phyloP scores from a whole-genome alignment of 164 flowering plant genomes.

The Chloranthus sessilifolius region DNA sequence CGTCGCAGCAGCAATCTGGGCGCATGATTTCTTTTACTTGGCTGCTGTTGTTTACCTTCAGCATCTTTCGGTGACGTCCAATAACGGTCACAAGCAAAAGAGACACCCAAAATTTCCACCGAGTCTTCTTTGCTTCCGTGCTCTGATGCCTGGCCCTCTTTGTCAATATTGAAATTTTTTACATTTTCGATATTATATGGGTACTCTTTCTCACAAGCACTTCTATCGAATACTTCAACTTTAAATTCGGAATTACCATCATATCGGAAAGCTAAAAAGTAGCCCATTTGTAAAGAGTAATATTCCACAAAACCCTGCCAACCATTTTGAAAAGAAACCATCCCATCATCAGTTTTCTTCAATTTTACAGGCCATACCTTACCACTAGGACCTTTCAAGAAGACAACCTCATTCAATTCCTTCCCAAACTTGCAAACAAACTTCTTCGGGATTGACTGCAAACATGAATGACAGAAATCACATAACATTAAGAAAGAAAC shows the following conservation, averaged over 20 bases:
- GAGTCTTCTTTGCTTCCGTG: too few relatives aligned
- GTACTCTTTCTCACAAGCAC: conserved; percentile 18
- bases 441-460: conserved; percentile 7
- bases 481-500: too few relatives aligned
- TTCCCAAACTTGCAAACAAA: conserved; percentile 22
- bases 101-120: too few relatives aligned
- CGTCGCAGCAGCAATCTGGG: too few relatives aligned
- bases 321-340: conserved; percentile 21
- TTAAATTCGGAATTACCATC: conserved; percentile 22
- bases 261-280: conserved; percentile 30
- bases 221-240: conserved; percentile 29
- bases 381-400: conserved; percentile 2
- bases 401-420: not conserved
- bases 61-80: too few relatives aligned
- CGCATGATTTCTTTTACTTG: too few relatives aligned
- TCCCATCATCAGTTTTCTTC: conserved; percentile 8
- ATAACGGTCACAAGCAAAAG: too few relatives aligned
- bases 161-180: too few relatives aligned
- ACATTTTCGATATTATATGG: too few relatives aligned
- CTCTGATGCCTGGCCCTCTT: too few relatives aligned
- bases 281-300: conserved; percentile 20
- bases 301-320: conserved; percentile 27
- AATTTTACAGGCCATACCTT: conserved; percentile 1
- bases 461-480: too few relatives aligned
- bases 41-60: too few relatives aligned